Percentiles rank a stretch among this genome's conserved stretches.
phyloP scores from a whole-genome alignment of 805 yeast species.

The Nematodospora valgi region DNA sequence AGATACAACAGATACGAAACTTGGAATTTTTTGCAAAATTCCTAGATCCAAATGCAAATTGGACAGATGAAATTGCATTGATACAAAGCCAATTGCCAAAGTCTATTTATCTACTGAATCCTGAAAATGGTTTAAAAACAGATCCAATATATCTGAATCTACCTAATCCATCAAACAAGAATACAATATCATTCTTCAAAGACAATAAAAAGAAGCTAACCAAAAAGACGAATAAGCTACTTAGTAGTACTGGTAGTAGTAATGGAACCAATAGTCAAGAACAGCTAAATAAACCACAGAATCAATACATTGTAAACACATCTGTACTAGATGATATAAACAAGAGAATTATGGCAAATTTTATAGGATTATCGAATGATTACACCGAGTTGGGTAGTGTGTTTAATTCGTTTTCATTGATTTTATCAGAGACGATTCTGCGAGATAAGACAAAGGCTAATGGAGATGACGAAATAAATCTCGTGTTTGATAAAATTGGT shows the following conservation, averaged over 20 bases:
- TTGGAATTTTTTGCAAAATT: slow-evolving; percentile 70
- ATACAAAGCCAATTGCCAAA: slow-evolving; percentile 38
- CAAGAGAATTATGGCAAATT: slow-evolving; percentile 51
- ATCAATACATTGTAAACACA: slow-evolving; percentile 19
- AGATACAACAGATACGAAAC: slow-evolving; percentile 51
- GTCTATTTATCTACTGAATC: slow-evolving; percentile 40
- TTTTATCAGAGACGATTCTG: slow-evolving; percentile 32
- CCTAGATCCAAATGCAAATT: slow-evolving; percentile 78
- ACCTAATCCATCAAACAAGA: slow-evolving; percentile 31
- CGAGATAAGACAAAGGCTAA: slow-evolving; percentile 17
- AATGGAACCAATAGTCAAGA: neutral
- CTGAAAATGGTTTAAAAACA: slow-evolving; percentile 40
- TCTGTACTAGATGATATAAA: slow-evolving; percentile 56
- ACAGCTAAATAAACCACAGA: neutral
- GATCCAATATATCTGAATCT: slow-evolving; percentile 30
- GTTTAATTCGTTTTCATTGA: slow-evolving; percentile 52
- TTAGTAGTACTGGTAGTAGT: slow-evolving; percentile 8
- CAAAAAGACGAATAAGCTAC: slow-evolving; percentile 19
- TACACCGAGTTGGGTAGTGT: slow-evolving; percentile 70
- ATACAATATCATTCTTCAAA: slow-evolving; percentile 31
- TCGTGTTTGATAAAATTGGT: slow-evolving; percentile 71
- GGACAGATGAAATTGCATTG: slow-evolving; percentile 62
- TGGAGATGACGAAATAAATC: slow-evolving; percentile 22
- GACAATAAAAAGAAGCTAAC: slow-evolving; percentile 24
- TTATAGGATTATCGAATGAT: slow-evolving; percentile 58